Evolutionary conservation across 306 rosid species (phyloP).

Genomic region (Benincasa hispida): DNA sequence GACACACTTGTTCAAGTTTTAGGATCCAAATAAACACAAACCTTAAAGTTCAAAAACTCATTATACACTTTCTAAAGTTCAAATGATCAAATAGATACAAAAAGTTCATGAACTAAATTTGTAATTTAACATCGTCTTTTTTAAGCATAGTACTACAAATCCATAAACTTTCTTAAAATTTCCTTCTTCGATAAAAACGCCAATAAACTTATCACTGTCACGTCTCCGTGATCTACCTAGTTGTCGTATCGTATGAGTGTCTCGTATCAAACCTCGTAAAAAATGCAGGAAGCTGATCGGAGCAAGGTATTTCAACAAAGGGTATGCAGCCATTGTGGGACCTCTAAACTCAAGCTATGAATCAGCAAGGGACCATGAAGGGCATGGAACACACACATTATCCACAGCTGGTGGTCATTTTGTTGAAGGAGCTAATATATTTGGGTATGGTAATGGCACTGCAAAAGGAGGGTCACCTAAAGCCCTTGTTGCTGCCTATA

Average conservation of each 20-base stretch:
- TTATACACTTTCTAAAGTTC: too few species aligned
- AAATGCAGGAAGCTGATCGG: conserved; percentile 55
- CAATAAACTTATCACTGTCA: too few species aligned
- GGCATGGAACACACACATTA: conserved; percentile 78
- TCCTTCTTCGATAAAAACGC: not conserved
- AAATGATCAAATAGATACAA: too few species aligned
- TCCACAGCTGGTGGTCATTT: conserved; percentile 68
- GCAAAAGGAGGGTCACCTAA: conserved; percentile 80
- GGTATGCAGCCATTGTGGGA: not conserved
- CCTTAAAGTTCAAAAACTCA: not conserved
- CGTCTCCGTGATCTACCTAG: not conserved
- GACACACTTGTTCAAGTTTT: not conserved
- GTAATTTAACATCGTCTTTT: not conserved
- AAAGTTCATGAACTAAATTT: not conserved
- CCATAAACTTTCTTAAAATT: not conserved
- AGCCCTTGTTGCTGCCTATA: conserved; percentile 65
- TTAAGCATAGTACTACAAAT: too few species aligned
- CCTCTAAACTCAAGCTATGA: not conserved
- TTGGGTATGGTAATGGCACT: conserved; percentile 51
- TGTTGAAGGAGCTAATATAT: conserved; percentile 24
- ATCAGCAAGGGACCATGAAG: conserved; percentile 38
- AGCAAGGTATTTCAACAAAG: conserved; percentile 57
- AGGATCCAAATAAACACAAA: too few species aligned
- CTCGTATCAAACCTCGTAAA: too few species aligned
- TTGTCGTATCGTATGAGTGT: too few species aligned